Percentiles rank a stretch among this genome's conserved stretches.
These are phyloP conservation scores for Neoarthrinium moseri DNA, from an alignment of 2,329 filamentous ascomycete species.

Conservation along the genomic window DNA sequence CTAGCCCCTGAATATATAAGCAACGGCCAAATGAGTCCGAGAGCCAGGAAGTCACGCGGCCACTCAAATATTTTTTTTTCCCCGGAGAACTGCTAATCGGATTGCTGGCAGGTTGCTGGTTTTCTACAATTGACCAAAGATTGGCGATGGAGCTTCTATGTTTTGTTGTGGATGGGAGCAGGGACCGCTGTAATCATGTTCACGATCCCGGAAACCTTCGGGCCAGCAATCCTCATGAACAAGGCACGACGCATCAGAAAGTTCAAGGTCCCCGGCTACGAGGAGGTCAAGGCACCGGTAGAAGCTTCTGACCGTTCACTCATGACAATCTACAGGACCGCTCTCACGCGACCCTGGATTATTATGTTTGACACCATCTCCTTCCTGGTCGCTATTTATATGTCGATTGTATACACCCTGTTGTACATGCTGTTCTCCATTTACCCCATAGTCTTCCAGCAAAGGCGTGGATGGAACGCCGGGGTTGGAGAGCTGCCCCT, in stretches of 20 bases:
- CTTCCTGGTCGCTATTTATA: conserved; percentile 49
- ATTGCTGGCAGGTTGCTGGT: conserved; percentile 46
- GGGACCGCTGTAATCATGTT: conserved; percentile 44
- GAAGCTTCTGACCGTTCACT: conserved; percentile 46
- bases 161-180: conserved; percentile 42
- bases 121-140: conserved; percentile 55
- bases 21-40: no score
- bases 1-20: background rate
- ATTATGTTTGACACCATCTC: conserved; percentile 55
- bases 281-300: conserved; percentile 47
- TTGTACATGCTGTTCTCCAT: conserved; percentile 60
- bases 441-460: conserved; percentile 54
- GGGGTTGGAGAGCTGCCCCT: conserved; percentile 52
- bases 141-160: conserved; percentile 55
- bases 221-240: conserved; percentile 46
- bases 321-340: conserved; percentile 45
- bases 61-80: background rate
- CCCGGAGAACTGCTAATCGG: background rate
- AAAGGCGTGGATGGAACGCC: conserved; percentile 51
- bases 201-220: conserved; percentile 58
- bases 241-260: conserved; percentile 52
- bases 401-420: conserved; percentile 50
- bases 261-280: conserved; percentile 48
- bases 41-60: no score
- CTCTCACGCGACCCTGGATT: conserved; percentile 52